Evolutionary conservation across 2,329 filamentous ascomycete species (phyloP), one percentile per base, ranked within the genome.

Genomic region (Myrmaecium sp.): DNA sequence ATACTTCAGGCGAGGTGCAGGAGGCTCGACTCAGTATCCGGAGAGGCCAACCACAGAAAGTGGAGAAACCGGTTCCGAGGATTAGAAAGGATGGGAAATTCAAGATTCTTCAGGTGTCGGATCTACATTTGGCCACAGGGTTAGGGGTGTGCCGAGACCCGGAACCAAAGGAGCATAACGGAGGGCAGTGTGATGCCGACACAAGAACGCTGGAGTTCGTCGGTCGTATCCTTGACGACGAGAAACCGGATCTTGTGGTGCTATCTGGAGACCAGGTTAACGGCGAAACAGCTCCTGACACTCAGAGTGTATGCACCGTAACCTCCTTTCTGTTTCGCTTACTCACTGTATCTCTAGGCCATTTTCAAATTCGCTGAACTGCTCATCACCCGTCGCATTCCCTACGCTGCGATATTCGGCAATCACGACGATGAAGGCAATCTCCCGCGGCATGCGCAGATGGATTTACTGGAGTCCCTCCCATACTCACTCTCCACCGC

Each of bases 71-170:
- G 1, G 59, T 70, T 20, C 79, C 76, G 7, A 70, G 79, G 31
- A 81, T 98, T 35, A 68, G 70, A 22, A 82, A 91, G 34, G 82
- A 89, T 46, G 89, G 86, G 16, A 82, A 77, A 40, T 95, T 95
- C 60, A 95, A 95, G 60, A 93, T 98, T 36, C 72, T 98, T 66
- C 89, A 98, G 54, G 62, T 92, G 29, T 78, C 83, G n/a, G 89
- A 98, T 55, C 57, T 95, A 33, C 89, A 98, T 52, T 57, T 98
- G 30, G 86, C 82, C 44, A 98, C 89, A 3, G 89, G 86, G 6
- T 64, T 84, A 4, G 89, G 89, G 6, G 55, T 56, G 23, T 98
- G 89, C 46, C 72, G 89, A 36, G 83, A 98, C 40, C 70, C 82
- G n/a, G 64, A 86, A 37, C 84, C 84, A 0, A 66, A 71, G 34